These are phyloP conservation scores for Ambrosia hybrid DNA, from an alignment of 140 eudicot genomes.

Conservation along the genomic window DNA sequence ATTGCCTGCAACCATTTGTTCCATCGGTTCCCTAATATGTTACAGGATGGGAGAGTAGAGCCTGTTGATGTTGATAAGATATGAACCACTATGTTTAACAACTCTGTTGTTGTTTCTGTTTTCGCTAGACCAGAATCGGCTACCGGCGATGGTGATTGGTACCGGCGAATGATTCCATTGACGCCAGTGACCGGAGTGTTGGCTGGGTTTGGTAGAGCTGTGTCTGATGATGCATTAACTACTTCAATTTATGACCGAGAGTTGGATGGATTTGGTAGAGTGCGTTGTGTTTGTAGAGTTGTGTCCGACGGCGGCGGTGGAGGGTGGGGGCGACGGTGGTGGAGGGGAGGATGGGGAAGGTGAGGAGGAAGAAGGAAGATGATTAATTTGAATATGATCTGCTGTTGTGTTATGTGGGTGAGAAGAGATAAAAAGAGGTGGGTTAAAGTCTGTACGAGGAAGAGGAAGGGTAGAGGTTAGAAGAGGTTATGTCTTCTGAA, in stretches of 20 bases:
- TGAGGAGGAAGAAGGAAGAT: too few species aligned
- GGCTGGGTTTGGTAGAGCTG: constrained; percentile 88
- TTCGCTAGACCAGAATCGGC: constrained; percentile 40
- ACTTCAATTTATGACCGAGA: constrained; percentile 66
- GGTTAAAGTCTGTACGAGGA: too few species aligned
- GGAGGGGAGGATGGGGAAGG: too few species aligned
- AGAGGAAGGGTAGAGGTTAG: too few species aligned
- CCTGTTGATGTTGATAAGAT: constrained; percentile 61
- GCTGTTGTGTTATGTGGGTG: too few species aligned
- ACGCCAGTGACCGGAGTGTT: constrained; percentile 58
- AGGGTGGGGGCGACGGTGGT: too few species aligned
- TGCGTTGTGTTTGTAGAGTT: too few species aligned
- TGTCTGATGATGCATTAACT: constrained; percentile 68
- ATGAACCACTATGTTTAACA: constrained; percentile 48
- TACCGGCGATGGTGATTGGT: constrained; percentile 47
- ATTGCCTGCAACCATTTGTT: constrained; percentile 66
- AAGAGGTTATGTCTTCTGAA: too few species aligned
- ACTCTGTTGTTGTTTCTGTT: constrained; percentile 74
- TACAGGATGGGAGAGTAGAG: constrained; percentile 44
- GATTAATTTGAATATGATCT: too few species aligned
- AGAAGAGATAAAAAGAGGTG: too few species aligned
- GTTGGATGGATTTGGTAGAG: too few species aligned
- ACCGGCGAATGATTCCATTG: constrained; percentile 53
- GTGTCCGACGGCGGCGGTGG: too few species aligned
- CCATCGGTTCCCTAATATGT: constrained; percentile 66